Base-by-base conservation (phyloP, 352 stramenopile species). In the Phytophthora sp. region DNA sequence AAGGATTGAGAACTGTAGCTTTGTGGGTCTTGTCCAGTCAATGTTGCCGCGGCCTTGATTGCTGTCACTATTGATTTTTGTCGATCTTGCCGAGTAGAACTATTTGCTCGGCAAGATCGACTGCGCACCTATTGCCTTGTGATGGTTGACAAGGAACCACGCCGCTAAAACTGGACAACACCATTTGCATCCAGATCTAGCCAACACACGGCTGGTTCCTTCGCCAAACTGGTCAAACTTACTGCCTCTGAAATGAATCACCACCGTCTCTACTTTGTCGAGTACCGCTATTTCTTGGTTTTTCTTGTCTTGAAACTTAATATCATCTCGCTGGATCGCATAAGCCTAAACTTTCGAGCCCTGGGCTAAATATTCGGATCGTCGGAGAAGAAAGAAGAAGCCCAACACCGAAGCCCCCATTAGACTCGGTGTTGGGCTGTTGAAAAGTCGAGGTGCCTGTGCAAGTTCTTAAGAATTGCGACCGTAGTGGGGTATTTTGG, bases 351-450 rank as follows among this genome's bases (percentile, higher is more conserved):
- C 46, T 7, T 43, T 54, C 11, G 46, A 43, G 8, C 46, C 46
- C 3, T 39, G n/a, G 2, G 45, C 63, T 39, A 69, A 30, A 54
- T 62, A 73, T 21, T 73, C 64, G 1, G 45, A 55, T 17, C 64
- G 12, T 30, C 57, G n/a, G 1, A 65, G 39, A 35, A 66, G 37
- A 64, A 60, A 64, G 45, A 62, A 64, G 32, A 68, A 65, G 21
- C 38, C 56, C 64, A 73, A 34, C 28, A 73, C 45, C 51, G 58
- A 45, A 73, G 52, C 52, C 70, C 58, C 66, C 59, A 55, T 74
- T 8, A 69, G 54, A 73, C 62, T 48, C 62, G 62, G 59, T 72
- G 45, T 24, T 67, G 58, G 34, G 46, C 1, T 3, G 2, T 13
- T 1, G 11, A 6, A 39, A 79, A 62, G 26, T 72, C 15, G 49